phyloP scores from a whole-genome alignment of 495 filamentous ascomycete genomes.

The Daldinia childiae region DNA sequence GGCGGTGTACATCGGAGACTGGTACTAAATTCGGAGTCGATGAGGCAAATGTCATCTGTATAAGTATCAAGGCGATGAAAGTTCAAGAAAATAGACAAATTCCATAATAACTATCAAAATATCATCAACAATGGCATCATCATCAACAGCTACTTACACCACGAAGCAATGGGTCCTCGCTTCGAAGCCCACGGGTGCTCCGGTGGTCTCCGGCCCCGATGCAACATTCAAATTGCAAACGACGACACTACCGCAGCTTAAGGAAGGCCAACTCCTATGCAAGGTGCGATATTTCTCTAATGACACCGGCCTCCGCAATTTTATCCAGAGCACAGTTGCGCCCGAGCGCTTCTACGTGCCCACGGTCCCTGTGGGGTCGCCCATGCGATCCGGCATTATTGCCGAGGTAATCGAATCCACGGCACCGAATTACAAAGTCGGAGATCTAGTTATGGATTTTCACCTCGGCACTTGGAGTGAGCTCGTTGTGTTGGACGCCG shows the following conservation, averaged over 20 bases:
- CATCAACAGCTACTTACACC: conserved; percentile 13
- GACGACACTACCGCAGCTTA: conserved; percentile 51
- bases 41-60: background rate
- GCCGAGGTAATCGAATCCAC: conserved; percentile 56
- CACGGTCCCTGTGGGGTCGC: conserved; percentile 60
- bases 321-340: conserved; percentile 61
- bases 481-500: conserved; percentile 55
- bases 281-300: conserved; percentile 69
- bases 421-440: conserved; percentile 43
- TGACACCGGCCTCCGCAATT: conserved; percentile 72
- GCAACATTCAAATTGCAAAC: conserved; percentile 59
- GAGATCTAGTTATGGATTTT: conserved; percentile 52
- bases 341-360: conserved; percentile 63
- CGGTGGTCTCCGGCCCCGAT: conserved; percentile 43
- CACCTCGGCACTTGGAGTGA: conserved; percentile 60
- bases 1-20: conserved; percentile 7
- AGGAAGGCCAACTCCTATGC: conserved; percentile 42
- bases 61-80: conserved; percentile 8
- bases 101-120: conserved; percentile 9
- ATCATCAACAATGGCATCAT: conserved; percentile 27
- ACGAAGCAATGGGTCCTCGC: conserved; percentile 52
- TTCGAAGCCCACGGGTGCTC: conserved; percentile 46
- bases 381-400: conserved; percentile 68
- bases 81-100: background rate
- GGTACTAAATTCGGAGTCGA: background rate